phyloP scores from a whole-genome alignment of 2,329 filamentous ascomycete genomes.

The Cordyceps fumosorosea region DNA sequence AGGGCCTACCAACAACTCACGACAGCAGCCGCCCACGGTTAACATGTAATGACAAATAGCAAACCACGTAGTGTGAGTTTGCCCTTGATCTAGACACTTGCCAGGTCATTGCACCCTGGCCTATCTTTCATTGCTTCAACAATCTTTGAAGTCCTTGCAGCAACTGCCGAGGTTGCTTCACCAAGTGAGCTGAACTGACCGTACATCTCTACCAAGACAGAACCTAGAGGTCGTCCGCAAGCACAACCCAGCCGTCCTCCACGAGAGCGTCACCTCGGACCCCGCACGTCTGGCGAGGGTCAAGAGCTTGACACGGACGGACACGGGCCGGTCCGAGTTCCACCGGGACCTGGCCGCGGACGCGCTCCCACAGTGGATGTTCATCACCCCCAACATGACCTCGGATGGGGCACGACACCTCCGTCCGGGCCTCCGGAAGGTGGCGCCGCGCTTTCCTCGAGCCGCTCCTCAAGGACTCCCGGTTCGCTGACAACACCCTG shows the following conservation, averaged over 20 bases:
- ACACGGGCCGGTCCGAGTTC: neutral
- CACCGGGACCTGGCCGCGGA: neutral
- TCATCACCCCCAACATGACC: neutral
- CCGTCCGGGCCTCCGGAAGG: neutral
- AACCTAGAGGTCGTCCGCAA: neutral
- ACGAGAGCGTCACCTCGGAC: neutral
- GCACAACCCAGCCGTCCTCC: neutral
- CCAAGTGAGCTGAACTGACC: neutral
- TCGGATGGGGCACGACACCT: neutral
- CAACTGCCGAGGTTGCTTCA: neutral
- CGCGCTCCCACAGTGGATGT: neutral
- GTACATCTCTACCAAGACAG: neutral
- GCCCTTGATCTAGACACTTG: too few species aligned
- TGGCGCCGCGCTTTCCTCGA: neutral
- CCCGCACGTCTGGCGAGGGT: neutral
- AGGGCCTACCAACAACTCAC: too few species aligned
- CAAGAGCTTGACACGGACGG: neutral
- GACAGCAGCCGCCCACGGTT: too few species aligned
- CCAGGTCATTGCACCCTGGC: too few species aligned
- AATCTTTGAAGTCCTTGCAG: neutral
- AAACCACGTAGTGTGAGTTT: too few species aligned
- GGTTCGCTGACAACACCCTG: neutral
- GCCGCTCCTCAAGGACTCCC: neutral
- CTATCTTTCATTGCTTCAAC: too few species aligned
- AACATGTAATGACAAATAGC: too few species aligned